Conservation (phyloP, 768 basidiomycete genomes). For the Pulveroboletus sp. region DNA sequence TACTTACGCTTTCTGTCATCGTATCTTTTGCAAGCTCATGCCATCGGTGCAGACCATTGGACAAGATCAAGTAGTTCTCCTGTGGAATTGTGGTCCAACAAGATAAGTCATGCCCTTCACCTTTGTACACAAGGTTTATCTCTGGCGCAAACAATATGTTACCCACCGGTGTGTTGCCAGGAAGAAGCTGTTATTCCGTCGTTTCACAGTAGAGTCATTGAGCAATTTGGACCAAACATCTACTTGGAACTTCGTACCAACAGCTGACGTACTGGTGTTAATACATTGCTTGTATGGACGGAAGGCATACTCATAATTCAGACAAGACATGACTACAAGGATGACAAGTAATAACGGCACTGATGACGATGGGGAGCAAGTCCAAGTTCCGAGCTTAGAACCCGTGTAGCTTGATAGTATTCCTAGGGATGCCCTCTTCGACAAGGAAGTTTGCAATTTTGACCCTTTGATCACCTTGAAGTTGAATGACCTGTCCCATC, state of each 20-base stretch:
- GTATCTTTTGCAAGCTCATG: constrained; percentile 13
- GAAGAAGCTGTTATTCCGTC: background rate
- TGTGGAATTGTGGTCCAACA: background rate
- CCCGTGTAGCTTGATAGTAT: constrained; percentile 82
- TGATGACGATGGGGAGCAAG: constrained; percentile 3
- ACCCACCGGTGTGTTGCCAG: background rate
- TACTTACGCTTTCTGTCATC: constrained; percentile 18
- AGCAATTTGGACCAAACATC: constrained; percentile 14
- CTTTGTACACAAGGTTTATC: constrained; percentile 4
- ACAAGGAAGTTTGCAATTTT: constrained; percentile 88
- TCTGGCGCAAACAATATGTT: background rate
- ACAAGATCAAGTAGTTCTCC: constrained; percentile 79
- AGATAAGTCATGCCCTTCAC: constrained; percentile 17
- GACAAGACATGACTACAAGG: constrained; percentile 19
- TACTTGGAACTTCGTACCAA: constrained; percentile 26
- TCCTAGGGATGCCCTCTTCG: constrained; percentile 73
- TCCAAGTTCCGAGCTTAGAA: constrained; percentile 47
- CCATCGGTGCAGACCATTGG: constrained; percentile 61
- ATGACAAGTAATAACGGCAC: constrained; percentile 12
- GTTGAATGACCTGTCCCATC: constrained; percentile 95
- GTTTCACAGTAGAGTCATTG: constrained; percentile 2
- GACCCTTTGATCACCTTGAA: constrained; percentile 94
- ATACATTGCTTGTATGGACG: constrained; percentile 25
- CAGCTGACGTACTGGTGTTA: constrained; percentile 15
- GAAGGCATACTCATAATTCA: constrained; percentile 14